Conservation (phyloP, 192 early-diverging fungal genomes). For the Coemansia sp. region DNA sequence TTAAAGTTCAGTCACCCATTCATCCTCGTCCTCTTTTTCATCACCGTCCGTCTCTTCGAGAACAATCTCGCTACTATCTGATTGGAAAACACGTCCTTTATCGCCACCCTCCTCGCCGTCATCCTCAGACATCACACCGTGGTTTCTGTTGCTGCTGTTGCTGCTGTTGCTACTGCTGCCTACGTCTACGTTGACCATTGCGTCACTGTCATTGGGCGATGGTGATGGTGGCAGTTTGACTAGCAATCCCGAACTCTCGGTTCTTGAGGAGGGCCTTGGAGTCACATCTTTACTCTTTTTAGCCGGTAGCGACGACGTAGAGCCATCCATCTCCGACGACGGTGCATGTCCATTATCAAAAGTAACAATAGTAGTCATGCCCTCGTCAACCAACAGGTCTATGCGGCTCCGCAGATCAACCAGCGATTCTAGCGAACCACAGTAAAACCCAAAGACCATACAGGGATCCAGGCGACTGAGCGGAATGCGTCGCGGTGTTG, state of each 20-base stretch:
- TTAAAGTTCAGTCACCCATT: conserved; percentile 43
- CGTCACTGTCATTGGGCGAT: too few species aligned
- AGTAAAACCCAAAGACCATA: conserved; percentile 87
- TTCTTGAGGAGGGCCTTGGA: too few species aligned
- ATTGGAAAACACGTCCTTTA: conserved; percentile 4
- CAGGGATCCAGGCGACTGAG: conserved; percentile 86
- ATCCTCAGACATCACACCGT: not conserved
- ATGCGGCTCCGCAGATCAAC: conserved; percentile 43
- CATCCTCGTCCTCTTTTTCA: too few species aligned
- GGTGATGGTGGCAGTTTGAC: conserved; percentile 9
- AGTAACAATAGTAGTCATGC: conserved; percentile 30
- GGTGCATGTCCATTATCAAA: conserved; percentile 43
- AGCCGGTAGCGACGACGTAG: not conserved
- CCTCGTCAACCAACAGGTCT: conserved; percentile 37
- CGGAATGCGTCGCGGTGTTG: conserved; percentile 64
- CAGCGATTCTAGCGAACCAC: conserved; percentile 24
- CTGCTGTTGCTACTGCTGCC: too few species aligned
- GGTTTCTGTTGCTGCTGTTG: conserved; percentile 5
- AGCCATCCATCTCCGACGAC: not conserved
- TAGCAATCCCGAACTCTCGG: not conserved
- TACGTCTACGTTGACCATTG: too few species aligned
- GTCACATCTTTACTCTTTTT: not conserved
- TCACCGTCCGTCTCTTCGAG: too few species aligned
- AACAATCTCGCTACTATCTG: conserved; percentile 16
- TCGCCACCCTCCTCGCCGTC: not conserved